Percentiles rank a stretch among this genome's conserved stretches.
phyloP scores from a whole-genome alignment of 139 green algal species.

The Chlorella ohadii region DNA sequence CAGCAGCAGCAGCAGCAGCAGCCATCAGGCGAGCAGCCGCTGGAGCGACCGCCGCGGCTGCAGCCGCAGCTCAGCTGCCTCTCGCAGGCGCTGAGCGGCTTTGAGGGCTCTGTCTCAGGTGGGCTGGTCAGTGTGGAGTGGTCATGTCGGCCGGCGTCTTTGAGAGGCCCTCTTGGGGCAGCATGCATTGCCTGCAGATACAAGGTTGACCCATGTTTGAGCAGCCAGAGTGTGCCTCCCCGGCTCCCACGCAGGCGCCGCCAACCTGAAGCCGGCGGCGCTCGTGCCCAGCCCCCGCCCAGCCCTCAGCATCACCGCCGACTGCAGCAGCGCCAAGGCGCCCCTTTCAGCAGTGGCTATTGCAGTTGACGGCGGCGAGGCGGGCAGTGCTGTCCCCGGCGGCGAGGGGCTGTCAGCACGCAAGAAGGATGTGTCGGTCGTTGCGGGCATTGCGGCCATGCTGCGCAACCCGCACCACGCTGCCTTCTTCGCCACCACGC shows the following conservation, averaged over 20 bases:
- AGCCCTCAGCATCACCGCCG: too few species aligned
- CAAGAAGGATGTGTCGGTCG: background rate
- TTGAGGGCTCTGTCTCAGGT: background rate
- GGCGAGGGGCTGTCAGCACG: background rate
- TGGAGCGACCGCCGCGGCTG: background rate
- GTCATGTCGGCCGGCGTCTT: too few species aligned
- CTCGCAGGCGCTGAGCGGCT: background rate
- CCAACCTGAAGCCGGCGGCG: too few species aligned
- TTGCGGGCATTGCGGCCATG: background rate
- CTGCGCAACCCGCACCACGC: conserved; percentile 10
- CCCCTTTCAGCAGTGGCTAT: background rate
- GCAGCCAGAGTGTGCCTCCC: too few species aligned
- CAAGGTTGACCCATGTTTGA: too few species aligned
- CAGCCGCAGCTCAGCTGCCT: conserved; percentile 4
- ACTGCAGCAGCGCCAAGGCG: background rate
- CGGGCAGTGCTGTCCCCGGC: background rate
- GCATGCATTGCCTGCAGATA: too few species aligned
- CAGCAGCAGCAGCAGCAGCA: background rate
- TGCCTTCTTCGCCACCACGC: conserved; percentile 10
- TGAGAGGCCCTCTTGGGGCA: too few species aligned
- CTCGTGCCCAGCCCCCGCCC: too few species aligned
- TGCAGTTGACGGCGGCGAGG: background rate
- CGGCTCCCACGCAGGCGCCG: too few species aligned
- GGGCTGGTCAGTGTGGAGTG: background rate
- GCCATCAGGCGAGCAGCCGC: background rate